Base-by-base conservation (phyloP, 2,329 filamentous ascomycete genomes). In the Amauroascus verrucosus region DNA sequence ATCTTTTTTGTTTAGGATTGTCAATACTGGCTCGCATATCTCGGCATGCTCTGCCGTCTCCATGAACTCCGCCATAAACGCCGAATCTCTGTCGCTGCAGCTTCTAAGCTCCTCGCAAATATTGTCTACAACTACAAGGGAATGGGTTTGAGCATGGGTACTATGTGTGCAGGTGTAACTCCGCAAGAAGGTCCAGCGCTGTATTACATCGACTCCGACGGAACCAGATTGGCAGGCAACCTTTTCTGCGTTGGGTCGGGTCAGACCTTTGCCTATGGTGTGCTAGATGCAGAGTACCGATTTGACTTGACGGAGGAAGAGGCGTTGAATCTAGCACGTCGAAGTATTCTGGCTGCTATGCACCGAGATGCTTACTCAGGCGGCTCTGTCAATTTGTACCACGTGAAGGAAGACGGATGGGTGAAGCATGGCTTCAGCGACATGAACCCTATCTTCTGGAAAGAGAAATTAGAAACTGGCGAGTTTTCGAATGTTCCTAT, bases 31-130 rank as follows among this genome's bases (percentile, higher is more conserved):
- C 86, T 98, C 60, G 90, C 89, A 67, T 98, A 95, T 78, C 81
- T 98, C 61, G 93, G 91, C 66, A 95, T 97, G 85, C 90, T 98
- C 79, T 98, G 93, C 77, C 89, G 93, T 56, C 86, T 98, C 60
- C 91, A 98, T 77, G 93, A 98, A 78, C 90, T 98, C 65, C 88
- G 93, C 62, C 91, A 98, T 80, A 98, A 98, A 80, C 88, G 89
- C 71, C 88, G 93, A 69, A 98, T 98, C 77, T 93, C 88, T 57
- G 93, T 98, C 60, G 91, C 93, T 44, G 93, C 93, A 45, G 93
- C 93, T 51, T 94, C 86, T 68, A 98, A 98, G 81, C 96, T 98
- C 70, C 86, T 98, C 63, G 88, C 93, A 68, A 98, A 98, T 77
- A 78, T 98, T 62, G 90, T 96, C 66, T 98, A 97, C 79, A 84